These are phyloP conservation scores for Pigoraptor vietnamica DNA, from an alignment of 78 protist species.

Conservation along the genomic window DNA sequence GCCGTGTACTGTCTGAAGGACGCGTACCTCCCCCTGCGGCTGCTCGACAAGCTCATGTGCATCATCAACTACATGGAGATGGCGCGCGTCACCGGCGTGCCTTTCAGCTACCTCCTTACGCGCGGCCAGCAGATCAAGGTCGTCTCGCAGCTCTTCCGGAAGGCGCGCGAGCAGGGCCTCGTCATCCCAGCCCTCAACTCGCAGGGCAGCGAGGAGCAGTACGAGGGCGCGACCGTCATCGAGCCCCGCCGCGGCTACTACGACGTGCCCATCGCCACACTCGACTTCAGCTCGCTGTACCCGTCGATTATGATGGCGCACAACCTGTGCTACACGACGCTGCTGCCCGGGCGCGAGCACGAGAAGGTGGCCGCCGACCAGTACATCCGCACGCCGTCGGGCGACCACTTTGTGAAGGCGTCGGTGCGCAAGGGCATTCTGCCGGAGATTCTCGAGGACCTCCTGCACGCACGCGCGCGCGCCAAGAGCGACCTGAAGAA, in stretches of 20 bases:
- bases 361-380: slow-evolving; percentile 10
- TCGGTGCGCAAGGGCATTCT: slow-evolving; percentile 81
- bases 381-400: slow-evolving; percentile 64
- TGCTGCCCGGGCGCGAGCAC: slow-evolving; percentile 29
- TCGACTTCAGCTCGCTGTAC: slow-evolving; percentile 98
- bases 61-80: slow-evolving; percentile 94
- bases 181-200: slow-evolving; percentile 73
- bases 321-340: slow-evolving; percentile 98
- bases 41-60: slow-evolving; percentile 95
- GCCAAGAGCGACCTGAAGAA: slow-evolving; percentile 88
- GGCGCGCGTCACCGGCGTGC: slow-evolving; percentile 99
- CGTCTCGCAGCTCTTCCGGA: slow-evolving; percentile 94
- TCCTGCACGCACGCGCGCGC: slow-evolving; percentile 90
- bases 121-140: slow-evolving; percentile 98
- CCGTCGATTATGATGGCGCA: slow-evolving; percentile 99
- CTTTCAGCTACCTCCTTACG: slow-evolving; percentile 77
- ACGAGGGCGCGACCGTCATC: slow-evolving; percentile 77
- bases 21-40: slow-evolving; percentile 90
- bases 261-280: slow-evolving; percentile 91
- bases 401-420: slow-evolving; percentile 37
- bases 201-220: slow-evolving; percentile 49
- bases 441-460: slow-evolving; percentile 91
- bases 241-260: slow-evolving; percentile 63
- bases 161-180: slow-evolving; percentile 55
- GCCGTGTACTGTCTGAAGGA: slow-evolving; percentile 99